A percentile compares a stretch with the other conserved stretches of the same genome.
phyloP scores from a whole-genome alignment of 2,329 filamentous ascomycete species.

The Fusarium odoratissimum region DNA sequence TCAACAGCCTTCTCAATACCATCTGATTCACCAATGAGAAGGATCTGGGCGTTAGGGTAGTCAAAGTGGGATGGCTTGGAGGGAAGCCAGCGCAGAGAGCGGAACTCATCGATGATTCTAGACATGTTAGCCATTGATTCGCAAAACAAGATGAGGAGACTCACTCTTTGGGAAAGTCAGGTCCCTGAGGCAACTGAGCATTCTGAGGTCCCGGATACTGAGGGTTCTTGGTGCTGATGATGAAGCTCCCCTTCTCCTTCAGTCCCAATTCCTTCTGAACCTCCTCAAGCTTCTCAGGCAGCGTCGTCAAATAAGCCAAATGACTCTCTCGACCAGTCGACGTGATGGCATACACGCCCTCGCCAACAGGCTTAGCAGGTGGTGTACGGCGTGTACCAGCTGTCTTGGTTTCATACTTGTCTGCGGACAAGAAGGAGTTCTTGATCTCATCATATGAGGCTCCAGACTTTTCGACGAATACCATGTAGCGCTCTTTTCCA shows the following conservation, averaged over 20 bases:
- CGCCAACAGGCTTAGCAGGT: constrained; percentile 79
- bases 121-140: background rate
- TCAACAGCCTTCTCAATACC: constrained; percentile 68
- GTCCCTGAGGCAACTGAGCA: constrained; percentile 70
- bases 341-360: constrained; percentile 87
- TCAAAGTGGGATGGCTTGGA: constrained; percentile 79
- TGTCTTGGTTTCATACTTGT: constrained; percentile 82
- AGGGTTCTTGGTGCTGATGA: constrained; percentile 85
- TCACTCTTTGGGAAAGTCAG: constrained; percentile 78
- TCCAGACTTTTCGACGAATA: constrained; percentile 82
- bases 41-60: constrained; percentile 78
- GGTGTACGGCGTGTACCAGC: constrained; percentile 74
- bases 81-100: constrained; percentile 78
- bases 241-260: constrained; percentile 77
- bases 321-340: constrained; percentile 78
- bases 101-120: constrained; percentile 78
- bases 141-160: constrained; percentile 39
- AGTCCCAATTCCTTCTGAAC: constrained; percentile 82
- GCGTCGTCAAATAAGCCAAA: constrained; percentile 81
- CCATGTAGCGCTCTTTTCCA: constrained; percentile 77
- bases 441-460: constrained; percentile 76
- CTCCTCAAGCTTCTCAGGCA: constrained; percentile 75
- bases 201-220: constrained; percentile 73
- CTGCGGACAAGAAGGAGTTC: constrained; percentile 72
- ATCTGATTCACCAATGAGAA: constrained; percentile 79